These are phyloP conservation scores for Leccinum incarnatum DNA, from an alignment of 768 basidiomycete genomes.

Conservation along the genomic window DNA sequence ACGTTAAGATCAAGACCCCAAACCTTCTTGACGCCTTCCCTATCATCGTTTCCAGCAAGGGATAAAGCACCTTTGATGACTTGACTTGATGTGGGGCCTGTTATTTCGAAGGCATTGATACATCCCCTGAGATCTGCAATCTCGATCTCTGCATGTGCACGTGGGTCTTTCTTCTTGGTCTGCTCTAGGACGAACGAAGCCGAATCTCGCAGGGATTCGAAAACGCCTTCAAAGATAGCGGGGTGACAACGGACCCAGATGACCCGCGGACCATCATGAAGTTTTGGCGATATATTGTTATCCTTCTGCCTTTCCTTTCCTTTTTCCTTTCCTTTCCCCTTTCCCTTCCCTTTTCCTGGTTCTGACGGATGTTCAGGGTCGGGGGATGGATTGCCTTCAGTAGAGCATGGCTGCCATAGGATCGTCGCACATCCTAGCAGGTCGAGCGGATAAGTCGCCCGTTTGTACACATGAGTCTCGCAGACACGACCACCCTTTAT, in stretches of 20 bases:
- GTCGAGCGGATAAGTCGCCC: conserved; percentile 60
- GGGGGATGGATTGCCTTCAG: not conserved
- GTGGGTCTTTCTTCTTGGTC: conserved; percentile 24
- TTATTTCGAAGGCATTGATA: conserved; percentile 82
- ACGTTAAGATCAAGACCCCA: not conserved
- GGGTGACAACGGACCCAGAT: conserved; percentile 86
- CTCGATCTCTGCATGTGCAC: conserved; percentile 44
- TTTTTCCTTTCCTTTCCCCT: conserved; percentile 18
- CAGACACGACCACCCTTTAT: conserved; percentile 61
- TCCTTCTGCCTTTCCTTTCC: conserved; percentile 35
- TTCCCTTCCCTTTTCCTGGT: conserved; percentile 10
- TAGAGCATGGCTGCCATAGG: conserved; percentile 59
- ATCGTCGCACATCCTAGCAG: conserved; percentile 70
- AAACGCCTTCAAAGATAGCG: conserved; percentile 56
- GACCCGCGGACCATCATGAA: conserved; percentile 33
- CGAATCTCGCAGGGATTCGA: conserved; percentile 47
- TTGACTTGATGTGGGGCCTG: conserved; percentile 81
- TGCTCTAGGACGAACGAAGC: conserved; percentile 49
- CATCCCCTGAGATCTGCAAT: conserved; percentile 69
- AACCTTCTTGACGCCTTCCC: conserved; percentile 62
- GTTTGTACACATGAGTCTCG: conserved; percentile 66
- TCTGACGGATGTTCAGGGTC: not conserved
- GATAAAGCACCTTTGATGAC: conserved; percentile 64
- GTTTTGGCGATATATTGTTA: conserved; percentile 4
- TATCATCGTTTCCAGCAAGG: conserved; percentile 45